A percentile compares a stretch with the other conserved stretches of the same genome.
These are phyloP conservation scores for Capsicum pubescens DNA, from an alignment of 257 asterid genomes.

Conservation along the genomic window DNA sequence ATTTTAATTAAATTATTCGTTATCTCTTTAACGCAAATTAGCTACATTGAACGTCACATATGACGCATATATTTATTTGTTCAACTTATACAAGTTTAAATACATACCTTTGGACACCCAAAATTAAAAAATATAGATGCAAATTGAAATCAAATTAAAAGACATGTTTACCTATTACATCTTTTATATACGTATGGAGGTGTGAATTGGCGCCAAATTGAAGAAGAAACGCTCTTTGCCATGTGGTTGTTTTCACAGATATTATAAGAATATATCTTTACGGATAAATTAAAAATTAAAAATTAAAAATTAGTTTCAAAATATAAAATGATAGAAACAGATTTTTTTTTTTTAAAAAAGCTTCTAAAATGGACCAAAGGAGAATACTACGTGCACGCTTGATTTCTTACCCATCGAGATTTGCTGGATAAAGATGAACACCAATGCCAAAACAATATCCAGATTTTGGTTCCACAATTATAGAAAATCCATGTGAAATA, in stretches of 20 bases:
- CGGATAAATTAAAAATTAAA: background rate
- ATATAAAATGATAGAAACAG: background rate
- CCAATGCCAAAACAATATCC: conserved; percentile 48
- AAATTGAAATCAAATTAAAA: no score
- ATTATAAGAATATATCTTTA: background rate
- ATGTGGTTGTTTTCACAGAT: background rate
- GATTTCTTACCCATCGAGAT: conserved; percentile 14
- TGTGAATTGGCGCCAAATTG: background rate
- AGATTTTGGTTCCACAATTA: background rate
- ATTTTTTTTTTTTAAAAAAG: no score
- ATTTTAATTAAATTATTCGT: no score
- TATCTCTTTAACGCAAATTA: no score
- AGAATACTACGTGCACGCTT: no score
- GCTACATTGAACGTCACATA: no score
- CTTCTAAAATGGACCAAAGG: background rate
- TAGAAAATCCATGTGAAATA: conserved; percentile 47
- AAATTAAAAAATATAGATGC: no score
- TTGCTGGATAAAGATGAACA: conserved; percentile 43
- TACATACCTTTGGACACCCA: no score
- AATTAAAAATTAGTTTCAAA: background rate
- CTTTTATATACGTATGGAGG: no score
- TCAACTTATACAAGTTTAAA: no score
- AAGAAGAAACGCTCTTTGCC: background rate
- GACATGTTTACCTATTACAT: no score
- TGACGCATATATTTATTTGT: no score